phyloP scores from a whole-genome alignment of 306 rosid species.

The Gastrolobium villosum region DNA sequence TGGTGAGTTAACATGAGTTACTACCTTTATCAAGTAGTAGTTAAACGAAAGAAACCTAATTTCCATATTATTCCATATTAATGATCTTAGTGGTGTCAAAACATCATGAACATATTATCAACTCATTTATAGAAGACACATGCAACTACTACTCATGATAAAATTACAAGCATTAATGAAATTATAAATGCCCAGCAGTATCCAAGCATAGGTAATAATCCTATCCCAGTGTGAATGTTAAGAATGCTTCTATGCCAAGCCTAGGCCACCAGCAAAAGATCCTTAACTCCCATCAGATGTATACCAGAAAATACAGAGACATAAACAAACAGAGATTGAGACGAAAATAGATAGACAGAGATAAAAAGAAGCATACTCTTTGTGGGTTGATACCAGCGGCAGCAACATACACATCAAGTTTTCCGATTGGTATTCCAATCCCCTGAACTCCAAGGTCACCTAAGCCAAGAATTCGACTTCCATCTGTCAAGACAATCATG shows the following conservation, averaged over 20 bases:
- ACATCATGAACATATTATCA: slow-evolving; percentile 27
- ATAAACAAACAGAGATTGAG: slow-evolving; percentile 15
- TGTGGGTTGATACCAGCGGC: slow-evolving; percentile 99
- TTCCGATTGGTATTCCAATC: slow-evolving; percentile 97
- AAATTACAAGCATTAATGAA: slow-evolving; percentile 39
- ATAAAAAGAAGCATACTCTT: slow-evolving; percentile 68
- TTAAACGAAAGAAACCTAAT: slow-evolving; percentile 25
- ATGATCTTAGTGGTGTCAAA: slow-evolving; percentile 16
- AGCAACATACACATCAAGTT: slow-evolving; percentile 98
- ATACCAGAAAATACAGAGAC: slow-evolving; percentile 13
- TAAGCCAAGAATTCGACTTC: slow-evolving; percentile 99
- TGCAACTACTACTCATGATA: slow-evolving; percentile 26
- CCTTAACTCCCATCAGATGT: slow-evolving; percentile 20
- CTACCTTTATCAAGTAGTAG: slow-evolving; percentile 16
- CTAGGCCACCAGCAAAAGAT: slow-evolving; percentile 17
- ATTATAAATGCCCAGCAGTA: slow-evolving; percentile 21
- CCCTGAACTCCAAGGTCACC: slow-evolving; percentile 99
- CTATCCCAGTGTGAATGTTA: slow-evolving; percentile 20
- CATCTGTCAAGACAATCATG: slow-evolving; percentile 99
- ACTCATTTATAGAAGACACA: slow-evolving; percentile 3
- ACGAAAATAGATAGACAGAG: slow-evolving; percentile 18
- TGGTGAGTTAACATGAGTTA: slow-evolving; percentile 38
- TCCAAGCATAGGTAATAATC: slow-evolving; percentile 31
- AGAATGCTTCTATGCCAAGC: slow-evolving; percentile 33
- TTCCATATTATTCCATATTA: slow-evolving; percentile 30